phyloP scores from a whole-genome alignment of 2,329 filamentous ascomycete genomes.

The Colletotrichum tanaceti region DNA sequence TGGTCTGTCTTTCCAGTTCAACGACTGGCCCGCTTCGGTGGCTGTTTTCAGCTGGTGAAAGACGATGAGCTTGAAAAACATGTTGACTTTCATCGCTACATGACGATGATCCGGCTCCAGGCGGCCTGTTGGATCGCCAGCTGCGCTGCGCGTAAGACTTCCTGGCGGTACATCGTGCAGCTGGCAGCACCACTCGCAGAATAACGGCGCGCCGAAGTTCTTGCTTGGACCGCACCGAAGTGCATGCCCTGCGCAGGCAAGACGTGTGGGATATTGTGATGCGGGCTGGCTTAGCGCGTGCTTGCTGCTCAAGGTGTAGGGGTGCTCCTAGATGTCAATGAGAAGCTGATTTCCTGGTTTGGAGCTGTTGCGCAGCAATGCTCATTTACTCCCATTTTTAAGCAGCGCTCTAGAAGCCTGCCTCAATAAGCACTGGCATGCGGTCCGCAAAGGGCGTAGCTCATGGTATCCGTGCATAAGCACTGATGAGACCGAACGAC shows the following conservation, averaged over 20 bases:
- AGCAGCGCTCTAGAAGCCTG: slow-evolving; percentile 37
- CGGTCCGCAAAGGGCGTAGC: slow-evolving; percentile 27
- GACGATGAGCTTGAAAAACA: slow-evolving; percentile 10
- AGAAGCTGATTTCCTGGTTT: slow-evolving; percentile 40
- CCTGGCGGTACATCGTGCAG: slow-evolving; percentile 31
- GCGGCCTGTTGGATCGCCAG: slow-evolving; percentile 11
- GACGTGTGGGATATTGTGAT: slow-evolving; percentile 22
- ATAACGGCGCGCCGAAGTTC: slow-evolving; percentile 18
- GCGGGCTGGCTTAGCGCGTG: slow-evolving; percentile 21
- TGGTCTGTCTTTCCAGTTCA: slow-evolving; percentile 21
- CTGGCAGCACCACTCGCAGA: slow-evolving; percentile 24
- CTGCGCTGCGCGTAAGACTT: slow-evolving; percentile 36
- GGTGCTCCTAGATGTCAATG: slow-evolving; percentile 30
- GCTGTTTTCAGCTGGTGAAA: slow-evolving; percentile 26
- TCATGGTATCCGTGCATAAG: neutral
- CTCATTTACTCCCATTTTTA: slow-evolving; percentile 36
- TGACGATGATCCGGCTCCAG: slow-evolving; percentile 1
- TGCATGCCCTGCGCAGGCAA: slow-evolving; percentile 18
- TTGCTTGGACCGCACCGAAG: slow-evolving; percentile 14
- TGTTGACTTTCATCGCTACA: slow-evolving; percentile 1
- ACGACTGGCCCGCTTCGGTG: slow-evolving; percentile 20
- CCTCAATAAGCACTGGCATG: slow-evolving; percentile 40
- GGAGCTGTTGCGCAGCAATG: slow-evolving; percentile 26
- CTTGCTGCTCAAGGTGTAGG: slow-evolving; percentile 30
- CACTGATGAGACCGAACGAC: slow-evolving; percentile 2